These are phyloP conservation scores for Sesbania bispinosa DNA, from an alignment of 306 rosid species.

Conservation along the genomic window DNA sequence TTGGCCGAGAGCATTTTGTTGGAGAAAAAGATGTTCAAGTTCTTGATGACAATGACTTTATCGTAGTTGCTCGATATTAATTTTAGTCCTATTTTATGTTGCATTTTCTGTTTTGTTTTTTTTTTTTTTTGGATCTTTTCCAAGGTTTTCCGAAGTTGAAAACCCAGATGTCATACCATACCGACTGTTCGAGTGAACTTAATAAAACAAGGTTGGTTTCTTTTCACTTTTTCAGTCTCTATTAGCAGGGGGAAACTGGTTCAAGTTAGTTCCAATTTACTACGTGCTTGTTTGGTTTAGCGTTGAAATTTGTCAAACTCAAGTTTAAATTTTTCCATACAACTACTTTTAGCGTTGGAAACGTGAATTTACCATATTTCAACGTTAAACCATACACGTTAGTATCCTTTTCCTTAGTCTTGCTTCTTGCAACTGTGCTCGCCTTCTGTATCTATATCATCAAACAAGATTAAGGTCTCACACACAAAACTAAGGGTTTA, in stretches of 20 bases:
- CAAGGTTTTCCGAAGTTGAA: neutral
- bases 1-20: conserved; percentile 74
- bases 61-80: conserved; percentile 21
- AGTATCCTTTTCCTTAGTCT: neutral
- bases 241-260: neutral
- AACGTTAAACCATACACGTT: no score
- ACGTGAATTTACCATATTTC: no score
- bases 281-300: no score
- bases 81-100: neutral
- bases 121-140: neutral
- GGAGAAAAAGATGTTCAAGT: conserved; percentile 65
- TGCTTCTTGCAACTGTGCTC: no score
- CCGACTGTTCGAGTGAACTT: neutral
- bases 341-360: no score
- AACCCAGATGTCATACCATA: neutral
- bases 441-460: no score
- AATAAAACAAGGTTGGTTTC: neutral
- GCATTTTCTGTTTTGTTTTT: neutral
- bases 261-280: neutral
- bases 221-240: neutral
- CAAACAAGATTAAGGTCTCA: no score
- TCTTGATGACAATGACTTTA: conserved; percentile 55
- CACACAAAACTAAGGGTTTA: no score
- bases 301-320: no score
- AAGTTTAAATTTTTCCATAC: no score